These are phyloP conservation scores for Mortierella alpina DNA, from an alignment of 192 early-diverging fungal genomes.

Conservation along the genomic window DNA sequence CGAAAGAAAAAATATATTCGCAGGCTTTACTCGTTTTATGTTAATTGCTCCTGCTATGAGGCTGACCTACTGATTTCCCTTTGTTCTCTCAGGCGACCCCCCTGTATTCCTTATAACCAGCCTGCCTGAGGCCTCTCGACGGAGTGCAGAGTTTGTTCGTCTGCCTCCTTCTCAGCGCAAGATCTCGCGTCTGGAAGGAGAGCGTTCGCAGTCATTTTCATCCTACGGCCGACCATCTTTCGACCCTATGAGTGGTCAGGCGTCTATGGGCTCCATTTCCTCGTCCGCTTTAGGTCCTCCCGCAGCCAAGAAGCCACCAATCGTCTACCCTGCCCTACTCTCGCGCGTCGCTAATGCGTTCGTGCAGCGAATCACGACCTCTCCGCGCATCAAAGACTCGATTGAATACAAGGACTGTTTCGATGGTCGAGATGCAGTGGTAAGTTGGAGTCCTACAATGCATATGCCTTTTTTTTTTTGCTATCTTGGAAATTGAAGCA, in stretches of 20 bases:
- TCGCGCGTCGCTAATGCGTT: slow-evolving; percentile 77
- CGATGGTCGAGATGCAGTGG: slow-evolving; percentile 89
- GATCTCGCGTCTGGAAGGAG: slow-evolving; percentile 33
- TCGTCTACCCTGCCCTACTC: slow-evolving; percentile 81
- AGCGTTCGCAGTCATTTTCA: slow-evolving; percentile 44
- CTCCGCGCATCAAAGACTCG: slow-evolving; percentile 78
- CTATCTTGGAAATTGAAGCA: too few species aligned
- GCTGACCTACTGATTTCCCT: not conserved
- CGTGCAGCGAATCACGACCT: slow-evolving; percentile 64
- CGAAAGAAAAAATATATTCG: not conserved
- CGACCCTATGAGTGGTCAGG: slow-evolving; percentile 22
- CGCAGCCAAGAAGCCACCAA: slow-evolving; percentile 46
- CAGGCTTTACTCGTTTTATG: not conserved
- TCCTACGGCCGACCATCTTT: slow-evolving; percentile 36
- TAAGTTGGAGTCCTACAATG: slow-evolving; percentile 42
- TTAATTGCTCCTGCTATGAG: not conserved
- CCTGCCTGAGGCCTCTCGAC: slow-evolving; percentile 34
- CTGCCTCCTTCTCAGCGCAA: slow-evolving; percentile 40
- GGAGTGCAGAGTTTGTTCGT: slow-evolving; percentile 45
- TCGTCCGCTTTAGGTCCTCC: slow-evolving; percentile 24
- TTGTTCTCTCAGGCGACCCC: slow-evolving; percentile 25
- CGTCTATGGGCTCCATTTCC: slow-evolving; percentile 25
- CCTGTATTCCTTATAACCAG: slow-evolving; percentile 50
- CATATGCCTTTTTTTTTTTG: slow-evolving; percentile 1
- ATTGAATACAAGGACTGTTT: slow-evolving; percentile 89